Conservation (phyloP, 805 yeast species). For the Saturnispora gosingensis region DNA sequence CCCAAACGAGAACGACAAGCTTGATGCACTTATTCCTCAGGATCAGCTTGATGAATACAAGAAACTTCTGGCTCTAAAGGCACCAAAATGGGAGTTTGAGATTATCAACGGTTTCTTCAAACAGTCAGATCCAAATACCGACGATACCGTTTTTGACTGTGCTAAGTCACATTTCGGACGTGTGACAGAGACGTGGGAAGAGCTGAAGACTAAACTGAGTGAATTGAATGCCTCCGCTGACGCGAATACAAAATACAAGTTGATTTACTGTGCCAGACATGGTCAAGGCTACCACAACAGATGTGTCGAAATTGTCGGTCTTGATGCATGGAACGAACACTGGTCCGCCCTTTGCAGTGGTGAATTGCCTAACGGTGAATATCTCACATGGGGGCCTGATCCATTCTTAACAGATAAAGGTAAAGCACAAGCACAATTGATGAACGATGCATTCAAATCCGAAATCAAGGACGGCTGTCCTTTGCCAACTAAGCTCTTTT, state of each 20-base stretch:
- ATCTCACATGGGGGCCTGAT: constrained; percentile 47
- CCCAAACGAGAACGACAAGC: constrained; percentile 20
- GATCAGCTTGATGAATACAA: constrained; percentile 9
- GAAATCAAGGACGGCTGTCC: constrained; percentile 43
- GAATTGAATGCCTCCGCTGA: constrained; percentile 29
- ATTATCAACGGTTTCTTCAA: constrained; percentile 42
- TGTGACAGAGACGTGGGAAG: constrained; percentile 32
- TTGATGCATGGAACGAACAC: constrained; percentile 45
- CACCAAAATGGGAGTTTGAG: constrained; percentile 35
- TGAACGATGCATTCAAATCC: constrained; percentile 34
- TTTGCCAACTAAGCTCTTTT: constrained; percentile 45
- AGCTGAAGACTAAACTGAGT: constrained; percentile 26
- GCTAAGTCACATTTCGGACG: constrained; percentile 37
- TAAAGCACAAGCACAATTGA: constrained; percentile 43
- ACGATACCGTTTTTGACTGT: constrained; percentile 39
- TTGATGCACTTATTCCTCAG: constrained; percentile 21
- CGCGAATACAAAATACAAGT: constrained; percentile 35
- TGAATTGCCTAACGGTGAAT: constrained; percentile 35
- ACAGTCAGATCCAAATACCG: constrained; percentile 35
- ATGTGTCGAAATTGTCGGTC: constrained; percentile 45
- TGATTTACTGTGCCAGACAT: constrained; percentile 51
- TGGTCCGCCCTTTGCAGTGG: constrained; percentile 42
- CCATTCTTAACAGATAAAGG: constrained; percentile 51
- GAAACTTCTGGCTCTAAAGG: constrained; percentile 6
- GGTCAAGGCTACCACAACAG: constrained; percentile 64